These are phyloP conservation scores for Teratosphaeria zuluensis DNA, from an alignment of 2,329 filamentous ascomycete genomes.

Conservation along the genomic window DNA sequence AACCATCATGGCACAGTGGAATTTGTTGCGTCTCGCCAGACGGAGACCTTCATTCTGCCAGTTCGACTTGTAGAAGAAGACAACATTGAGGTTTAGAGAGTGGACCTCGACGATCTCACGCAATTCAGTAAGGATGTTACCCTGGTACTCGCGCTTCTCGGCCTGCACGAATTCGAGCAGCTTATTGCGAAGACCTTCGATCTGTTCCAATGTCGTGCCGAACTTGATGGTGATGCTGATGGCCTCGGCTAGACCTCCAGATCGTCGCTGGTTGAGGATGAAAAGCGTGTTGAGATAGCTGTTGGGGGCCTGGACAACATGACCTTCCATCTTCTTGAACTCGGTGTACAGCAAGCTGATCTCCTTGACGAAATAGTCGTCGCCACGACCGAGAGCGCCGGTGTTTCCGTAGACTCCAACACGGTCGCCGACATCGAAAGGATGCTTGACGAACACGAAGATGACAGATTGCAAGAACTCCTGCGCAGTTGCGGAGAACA, in stretches of 20 bases:
- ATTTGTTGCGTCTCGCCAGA: conserved; percentile 84
- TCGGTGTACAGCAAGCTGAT: conserved; percentile 90
- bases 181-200: conserved; percentile 68
- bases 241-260: conserved; percentile 77
- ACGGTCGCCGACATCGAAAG: conserved; percentile 90
- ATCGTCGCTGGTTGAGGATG: conserved; percentile 88
- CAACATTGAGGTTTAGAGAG: conserved; percentile 77
- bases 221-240: conserved; percentile 79
- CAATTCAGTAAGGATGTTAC: conserved; percentile 78
- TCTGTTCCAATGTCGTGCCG: conserved; percentile 72
- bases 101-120: conserved; percentile 71
- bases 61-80: conserved; percentile 97
- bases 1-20: conserved; percentile 83
- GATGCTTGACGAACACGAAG: conserved; percentile 95
- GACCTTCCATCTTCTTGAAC: conserved; percentile 97
- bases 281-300: conserved; percentile 80
- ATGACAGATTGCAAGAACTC: conserved; percentile 91
- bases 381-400: conserved; percentile 65
- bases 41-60: conserved; percentile 92
- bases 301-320: conserved; percentile 92
- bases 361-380: conserved; percentile 94
- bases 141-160: conserved; percentile 84
- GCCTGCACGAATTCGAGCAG: conserved; percentile 73
- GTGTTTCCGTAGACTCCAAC: conserved; percentile 88
- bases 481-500: conserved; percentile 84